phyloP scores from a whole-genome alignment of 371 early-diverging fungal genomes.

The Funneliformis caledonium region DNA sequence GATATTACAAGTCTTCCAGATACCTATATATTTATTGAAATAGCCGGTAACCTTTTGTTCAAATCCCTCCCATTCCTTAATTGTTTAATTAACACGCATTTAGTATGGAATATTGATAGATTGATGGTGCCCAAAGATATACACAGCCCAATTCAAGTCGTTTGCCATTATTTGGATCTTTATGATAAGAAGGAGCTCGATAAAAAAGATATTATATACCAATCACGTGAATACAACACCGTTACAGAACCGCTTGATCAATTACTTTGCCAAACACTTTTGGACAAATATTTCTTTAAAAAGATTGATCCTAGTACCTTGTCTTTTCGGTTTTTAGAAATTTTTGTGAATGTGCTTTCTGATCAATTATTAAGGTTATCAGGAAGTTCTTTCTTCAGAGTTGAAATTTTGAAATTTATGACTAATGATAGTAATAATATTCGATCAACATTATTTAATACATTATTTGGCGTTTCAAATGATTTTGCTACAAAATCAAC shows the following conservation, averaged over 20 bases:
- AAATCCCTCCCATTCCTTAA: neutral
- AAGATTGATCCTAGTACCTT: neutral
- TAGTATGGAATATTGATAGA: constrained; percentile 13
- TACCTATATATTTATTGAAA: constrained; percentile 12
- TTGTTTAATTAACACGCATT: neutral
- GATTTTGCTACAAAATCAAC: constrained; percentile 39
- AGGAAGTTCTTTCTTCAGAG: constrained; percentile 32
- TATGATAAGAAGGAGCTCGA: neutral
- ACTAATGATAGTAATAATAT: constrained; percentile 4
- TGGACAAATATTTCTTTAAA: constrained; percentile 14
- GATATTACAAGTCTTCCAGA: constrained; percentile 18
- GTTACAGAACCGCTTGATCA: too few species aligned
- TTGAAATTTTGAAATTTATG: constrained; percentile 38
- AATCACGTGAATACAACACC: neutral
- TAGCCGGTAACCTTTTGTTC: constrained; percentile 17
- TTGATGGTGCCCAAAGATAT: neutral
- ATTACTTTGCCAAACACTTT: neutral
- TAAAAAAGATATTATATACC: neutral
- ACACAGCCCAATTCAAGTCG: constrained; percentile 30
- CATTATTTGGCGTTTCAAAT: constrained; percentile 31
- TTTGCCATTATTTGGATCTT: constrained; percentile 25
- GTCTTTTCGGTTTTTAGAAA: constrained; percentile 30
- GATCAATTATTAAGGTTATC: constrained; percentile 37
- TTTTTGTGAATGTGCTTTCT: constrained; percentile 35
- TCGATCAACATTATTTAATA: constrained; percentile 13